These are phyloP conservation scores for Hippophae tibetana DNA, from an alignment of 306 rosid species.

Conservation along the genomic window DNA sequence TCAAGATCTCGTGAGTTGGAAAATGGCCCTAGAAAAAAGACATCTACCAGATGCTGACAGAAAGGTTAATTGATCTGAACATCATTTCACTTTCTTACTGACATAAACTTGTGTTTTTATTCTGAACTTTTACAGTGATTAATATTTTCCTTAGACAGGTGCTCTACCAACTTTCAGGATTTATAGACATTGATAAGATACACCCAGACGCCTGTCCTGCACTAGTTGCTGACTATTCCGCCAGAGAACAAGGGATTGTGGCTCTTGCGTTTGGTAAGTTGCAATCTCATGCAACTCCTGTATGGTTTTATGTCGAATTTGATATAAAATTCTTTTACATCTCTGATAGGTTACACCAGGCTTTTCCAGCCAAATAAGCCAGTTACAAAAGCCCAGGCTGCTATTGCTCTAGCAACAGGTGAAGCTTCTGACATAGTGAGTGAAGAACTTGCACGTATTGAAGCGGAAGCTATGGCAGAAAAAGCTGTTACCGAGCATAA, in stretches of 20 bases:
- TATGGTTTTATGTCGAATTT: slow-evolving; percentile 4
- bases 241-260: slow-evolving; percentile 86
- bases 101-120: slow-evolving; percentile 18
- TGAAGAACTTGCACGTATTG: slow-evolving; percentile 96
- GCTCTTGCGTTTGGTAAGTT: slow-evolving; percentile 88
- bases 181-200: slow-evolving; percentile 79
- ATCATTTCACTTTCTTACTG: slow-evolving; percentile 16
- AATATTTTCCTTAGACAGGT: slow-evolving; percentile 43
- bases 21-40: slow-evolving; percentile 83
- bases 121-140: slow-evolving; percentile 17
- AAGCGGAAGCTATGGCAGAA: slow-evolving; percentile 92
- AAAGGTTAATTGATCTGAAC: slow-evolving; percentile 48
- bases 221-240: slow-evolving; percentile 78
- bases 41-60: slow-evolving; percentile 88
- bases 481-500: slow-evolving; percentile 87
- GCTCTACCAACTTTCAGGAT: slow-evolving; percentile 72
- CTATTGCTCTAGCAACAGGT: slow-evolving; percentile 93
- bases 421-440: slow-evolving; percentile 80
- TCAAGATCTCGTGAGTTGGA: slow-evolving; percentile 98
- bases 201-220: slow-evolving; percentile 98
- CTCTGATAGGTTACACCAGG: slow-evolving; percentile 66
- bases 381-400: slow-evolving; percentile 95
- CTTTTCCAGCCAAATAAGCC: slow-evolving; percentile 91
- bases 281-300: neutral
- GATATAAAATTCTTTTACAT: neutral